Percentiles rank a stretch among this genome's conserved stretches.
Evolutionary conservation across 345 rosid genomes (phyloP).

Genomic region (Schrenkiella parvula): DNA sequence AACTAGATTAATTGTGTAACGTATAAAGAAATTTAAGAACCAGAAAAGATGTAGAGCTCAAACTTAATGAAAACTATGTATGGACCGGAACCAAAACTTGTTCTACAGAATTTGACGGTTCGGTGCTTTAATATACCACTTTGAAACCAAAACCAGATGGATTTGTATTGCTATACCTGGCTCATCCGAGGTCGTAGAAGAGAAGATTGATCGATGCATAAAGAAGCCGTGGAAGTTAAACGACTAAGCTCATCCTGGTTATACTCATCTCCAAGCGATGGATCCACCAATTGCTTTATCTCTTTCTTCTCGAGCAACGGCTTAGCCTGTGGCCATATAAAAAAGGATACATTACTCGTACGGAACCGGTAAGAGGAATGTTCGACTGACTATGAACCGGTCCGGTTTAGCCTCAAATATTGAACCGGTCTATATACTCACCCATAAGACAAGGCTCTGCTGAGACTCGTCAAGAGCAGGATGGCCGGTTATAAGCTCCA

Average conservation of each 20-base stretch:
- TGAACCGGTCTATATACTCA: slow-evolving; percentile 25
- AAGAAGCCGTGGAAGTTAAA: slow-evolving; percentile 63
- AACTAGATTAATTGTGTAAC: background rate
- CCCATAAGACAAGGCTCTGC: slow-evolving; percentile 81
- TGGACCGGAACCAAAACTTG: background rate
- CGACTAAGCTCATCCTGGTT: slow-evolving; percentile 64
- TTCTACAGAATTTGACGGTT: background rate
- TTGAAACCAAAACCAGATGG: background rate
- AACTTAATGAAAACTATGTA: background rate
- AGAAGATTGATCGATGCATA: slow-evolving; percentile 80
- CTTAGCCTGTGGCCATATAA: slow-evolving; percentile 53
- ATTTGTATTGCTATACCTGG: slow-evolving; percentile 47
- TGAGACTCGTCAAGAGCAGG: slow-evolving; percentile 65
- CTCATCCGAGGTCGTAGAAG: slow-evolving; percentile 84
- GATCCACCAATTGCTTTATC: slow-evolving; percentile 54
- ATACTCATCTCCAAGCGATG: slow-evolving; percentile 51
- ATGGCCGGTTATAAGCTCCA: slow-evolving; percentile 85
- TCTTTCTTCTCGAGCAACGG: slow-evolving; percentile 62
- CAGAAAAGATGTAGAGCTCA: background rate
- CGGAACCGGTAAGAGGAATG: background rate
- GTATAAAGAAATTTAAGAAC: background rate
- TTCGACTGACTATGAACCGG: background rate
- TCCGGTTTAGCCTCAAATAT: slow-evolving; percentile 1
- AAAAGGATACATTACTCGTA: slow-evolving; percentile 4
- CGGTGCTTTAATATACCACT: background rate